A percentile compares a stretch with the other conserved stretches of the same genome.
phyloP scores from a whole-genome alignment of 2,329 filamentous ascomycete genomes.

The Graphium sp. region DNA sequence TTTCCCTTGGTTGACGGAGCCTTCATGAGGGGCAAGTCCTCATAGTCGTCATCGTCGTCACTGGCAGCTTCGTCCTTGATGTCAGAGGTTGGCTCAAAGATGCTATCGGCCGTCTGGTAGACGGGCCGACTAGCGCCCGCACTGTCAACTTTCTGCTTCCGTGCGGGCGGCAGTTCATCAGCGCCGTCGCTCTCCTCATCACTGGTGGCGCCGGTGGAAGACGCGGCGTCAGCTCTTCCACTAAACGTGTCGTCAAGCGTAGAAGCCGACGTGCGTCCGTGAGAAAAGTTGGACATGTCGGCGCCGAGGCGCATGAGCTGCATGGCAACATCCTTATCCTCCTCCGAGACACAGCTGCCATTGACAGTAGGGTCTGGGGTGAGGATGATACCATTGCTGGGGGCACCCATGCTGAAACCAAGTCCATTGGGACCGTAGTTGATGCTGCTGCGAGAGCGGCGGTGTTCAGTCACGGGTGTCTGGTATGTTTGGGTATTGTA shows the following conservation, averaged over 20 bases:
- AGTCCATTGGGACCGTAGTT: slow-evolving; percentile 31
- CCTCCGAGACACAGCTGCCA: slow-evolving; percentile 94
- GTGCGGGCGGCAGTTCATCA: slow-evolving; percentile 39
- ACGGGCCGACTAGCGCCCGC: slow-evolving; percentile 22
- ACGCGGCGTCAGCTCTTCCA: slow-evolving; percentile 69
- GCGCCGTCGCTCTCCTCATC: slow-evolving; percentile 56
- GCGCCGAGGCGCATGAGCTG: slow-evolving; percentile 83
- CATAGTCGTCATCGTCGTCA: slow-evolving; percentile 16
- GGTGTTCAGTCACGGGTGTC: slow-evolving; percentile 43
- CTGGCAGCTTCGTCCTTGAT: slow-evolving; percentile 24
- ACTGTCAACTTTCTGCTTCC: slow-evolving; percentile 37
- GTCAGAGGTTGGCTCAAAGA: slow-evolving; percentile 31
- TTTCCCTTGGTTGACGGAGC: slow-evolving; percentile 22
- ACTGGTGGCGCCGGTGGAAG: slow-evolving; percentile 72
- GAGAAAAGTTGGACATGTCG: slow-evolving; percentile 73
- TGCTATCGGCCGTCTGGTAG: slow-evolving; percentile 33
- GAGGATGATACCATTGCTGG: slow-evolving; percentile 39
- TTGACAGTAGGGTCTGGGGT: slow-evolving; percentile 95
- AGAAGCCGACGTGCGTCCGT: slow-evolving; percentile 83
- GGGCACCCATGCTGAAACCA: slow-evolving; percentile 8
- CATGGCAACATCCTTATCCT: slow-evolving; percentile 82
- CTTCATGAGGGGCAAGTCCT: slow-evolving; percentile 8
- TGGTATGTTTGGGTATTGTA: slow-evolving; percentile 39
- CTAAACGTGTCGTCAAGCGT: slow-evolving; percentile 90
- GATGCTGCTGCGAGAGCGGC: slow-evolving; percentile 49